Conservation (phyloP, 257 asterid species). For the Solanum pinnatisectum region DNA sequence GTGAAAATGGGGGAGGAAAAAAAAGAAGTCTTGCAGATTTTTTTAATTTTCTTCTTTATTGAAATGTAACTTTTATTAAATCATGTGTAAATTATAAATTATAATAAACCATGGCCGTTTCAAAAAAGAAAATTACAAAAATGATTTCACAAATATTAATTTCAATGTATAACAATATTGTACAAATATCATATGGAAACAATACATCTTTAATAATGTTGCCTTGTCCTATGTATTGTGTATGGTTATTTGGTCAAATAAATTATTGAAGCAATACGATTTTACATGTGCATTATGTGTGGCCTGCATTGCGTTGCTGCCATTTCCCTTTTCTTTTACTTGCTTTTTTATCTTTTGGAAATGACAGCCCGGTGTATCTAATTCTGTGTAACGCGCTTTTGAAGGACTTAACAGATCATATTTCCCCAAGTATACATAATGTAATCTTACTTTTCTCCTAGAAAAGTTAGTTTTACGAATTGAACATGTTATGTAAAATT, state of each 20-base stretch:
- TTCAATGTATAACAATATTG: no score
- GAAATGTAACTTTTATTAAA: no score
- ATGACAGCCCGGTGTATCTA: background rate
- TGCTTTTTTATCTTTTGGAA: background rate
- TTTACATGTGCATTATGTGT: background rate
- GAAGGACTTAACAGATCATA: background rate
- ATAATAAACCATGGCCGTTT: no score
- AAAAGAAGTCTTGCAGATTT: no score
- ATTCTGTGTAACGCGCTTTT: background rate
- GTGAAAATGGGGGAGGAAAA: no score
- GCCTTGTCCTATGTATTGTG: constrained; percentile 10
- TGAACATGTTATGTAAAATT: background rate
- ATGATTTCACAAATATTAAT: no score
- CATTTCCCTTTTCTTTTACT: background rate
- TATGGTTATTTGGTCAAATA: background rate
- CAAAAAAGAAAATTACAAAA: no score
- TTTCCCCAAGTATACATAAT: background rate
- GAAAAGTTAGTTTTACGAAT: background rate
- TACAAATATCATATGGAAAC: background rate
- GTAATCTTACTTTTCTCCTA: background rate
- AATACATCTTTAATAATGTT: constrained; percentile 9
- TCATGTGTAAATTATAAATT: no score
- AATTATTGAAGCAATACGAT: constrained; percentile 23
- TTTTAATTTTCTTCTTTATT: no score
- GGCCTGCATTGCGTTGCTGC: background rate